A percentile compares a stretch with the other conserved stretches of the same genome.
These are phyloP conservation scores for Heliamphora pulchella DNA, from an alignment of 179 eudicot species.

Conservation along the genomic window DNA sequence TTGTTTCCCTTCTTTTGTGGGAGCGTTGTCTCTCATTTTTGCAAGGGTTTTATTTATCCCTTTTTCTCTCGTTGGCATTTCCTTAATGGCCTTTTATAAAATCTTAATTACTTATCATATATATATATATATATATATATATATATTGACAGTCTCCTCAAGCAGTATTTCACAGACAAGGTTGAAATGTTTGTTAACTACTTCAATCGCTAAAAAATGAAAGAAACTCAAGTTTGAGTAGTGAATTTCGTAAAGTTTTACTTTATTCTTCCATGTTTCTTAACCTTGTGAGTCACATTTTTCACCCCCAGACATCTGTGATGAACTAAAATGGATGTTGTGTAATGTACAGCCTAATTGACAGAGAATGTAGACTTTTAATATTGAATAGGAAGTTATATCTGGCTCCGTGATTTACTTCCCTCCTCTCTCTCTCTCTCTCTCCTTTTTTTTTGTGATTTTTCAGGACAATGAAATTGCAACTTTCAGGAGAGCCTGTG, in stretches of 20 bases:
- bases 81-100: too few relatives aligned
- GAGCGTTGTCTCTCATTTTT: too few relatives aligned
- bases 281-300: neutral
- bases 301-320: neutral
- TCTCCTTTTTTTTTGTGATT: slow-evolving; percentile 3
- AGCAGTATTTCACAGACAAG: neutral
- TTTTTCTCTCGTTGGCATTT: too few relatives aligned
- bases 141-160: neutral
- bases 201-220: neutral
- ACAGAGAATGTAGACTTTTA: neutral
- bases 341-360: neutral
- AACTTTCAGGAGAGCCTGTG: slow-evolving; percentile 39
- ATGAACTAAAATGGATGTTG: neutral
- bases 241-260: neutral
- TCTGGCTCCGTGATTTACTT: neutral
- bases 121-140: too few relatives aligned
- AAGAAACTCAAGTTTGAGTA: neutral
- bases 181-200: neutral
- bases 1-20: too few relatives aligned
- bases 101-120: too few relatives aligned
- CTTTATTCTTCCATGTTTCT: neutral
- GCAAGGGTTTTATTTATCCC: too few relatives aligned
- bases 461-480: slow-evolving; percentile 52
- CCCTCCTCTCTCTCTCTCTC: too few relatives aligned
- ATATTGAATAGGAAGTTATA: neutral